phyloP scores from a whole-genome alignment of 192 early-diverging fungal genomes.

The Coemansia sp. region DNA sequence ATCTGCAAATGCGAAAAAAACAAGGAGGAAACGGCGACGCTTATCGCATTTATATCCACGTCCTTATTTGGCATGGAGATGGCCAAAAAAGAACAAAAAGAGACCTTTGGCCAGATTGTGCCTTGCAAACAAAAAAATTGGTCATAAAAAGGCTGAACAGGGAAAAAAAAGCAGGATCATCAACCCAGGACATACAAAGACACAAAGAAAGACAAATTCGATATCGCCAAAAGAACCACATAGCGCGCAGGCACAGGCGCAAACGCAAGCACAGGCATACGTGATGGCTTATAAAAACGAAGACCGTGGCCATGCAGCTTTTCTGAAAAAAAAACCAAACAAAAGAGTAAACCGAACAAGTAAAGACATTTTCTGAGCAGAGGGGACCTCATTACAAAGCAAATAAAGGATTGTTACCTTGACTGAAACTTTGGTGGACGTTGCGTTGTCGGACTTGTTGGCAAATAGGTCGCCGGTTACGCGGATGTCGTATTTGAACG shows the following conservation, averaged over 20 bases:
- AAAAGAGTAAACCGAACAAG: constrained; percentile 1
- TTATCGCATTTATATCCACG: not conserved
- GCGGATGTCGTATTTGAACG: constrained; percentile 55
- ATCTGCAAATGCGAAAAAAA: not conserved
- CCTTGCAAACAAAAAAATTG: no score
- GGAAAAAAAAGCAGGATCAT: not conserved
- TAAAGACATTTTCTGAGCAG: no score
- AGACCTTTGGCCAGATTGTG: not conserved
- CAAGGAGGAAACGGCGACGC: not conserved
- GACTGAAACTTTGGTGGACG: constrained; percentile 53
- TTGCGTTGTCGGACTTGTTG: constrained; percentile 28
- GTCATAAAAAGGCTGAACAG: not conserved
- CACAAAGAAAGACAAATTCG: not conserved
- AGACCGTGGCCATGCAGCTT: no score
- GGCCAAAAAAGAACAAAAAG: not conserved
- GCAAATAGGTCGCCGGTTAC: constrained; percentile 50
- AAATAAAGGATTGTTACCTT: constrained; percentile 34
- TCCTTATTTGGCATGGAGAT: not conserved
- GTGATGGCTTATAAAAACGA: not conserved
- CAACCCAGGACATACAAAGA: not conserved
- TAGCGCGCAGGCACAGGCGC: not conserved
- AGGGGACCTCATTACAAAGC: not conserved
- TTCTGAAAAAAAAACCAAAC: no score
- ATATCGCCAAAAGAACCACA: not conserved
- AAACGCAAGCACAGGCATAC: not conserved